Base-by-base conservation (phyloP, 192 early-diverging fungal genomes). In the Bifiguratus adelaidae region DNA sequence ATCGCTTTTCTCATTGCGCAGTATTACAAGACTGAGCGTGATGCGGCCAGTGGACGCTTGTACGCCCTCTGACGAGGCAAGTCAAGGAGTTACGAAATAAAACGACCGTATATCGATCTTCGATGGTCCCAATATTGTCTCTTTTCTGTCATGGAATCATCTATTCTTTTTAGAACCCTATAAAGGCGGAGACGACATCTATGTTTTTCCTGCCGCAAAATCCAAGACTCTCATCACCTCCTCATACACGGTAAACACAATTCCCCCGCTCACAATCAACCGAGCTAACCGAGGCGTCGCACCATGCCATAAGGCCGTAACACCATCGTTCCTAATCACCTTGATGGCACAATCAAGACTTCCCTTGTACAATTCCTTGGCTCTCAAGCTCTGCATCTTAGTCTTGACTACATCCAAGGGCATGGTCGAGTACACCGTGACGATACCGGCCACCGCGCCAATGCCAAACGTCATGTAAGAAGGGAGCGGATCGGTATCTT, bases 331-430 rank as follows among this genome's bases (percentile, higher is more conserved):
- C 38, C 73, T 77, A 4, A 81, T 73, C 7, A 90, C 75, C 48
- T 69, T 77, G 56, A 60, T 71, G 7, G 74, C 56, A 51, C 91
- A 95, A 52, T 91, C 81, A 12, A 85, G 51, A 16, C 83, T 75
- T 47, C 75, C 77, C 22, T 61, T 63, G 50, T 95, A 92, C 30
- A 84, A 63, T 7, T 53, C 50, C 8, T 62, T 54, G 2, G 85
- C 90, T 26, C 85, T 68, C 7, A 84, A 60, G n/a, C 76, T 77
- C 61, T 99, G 95, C 89, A 95, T 90, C 47, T 85, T 81, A 8
- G 95, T 99, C 65, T 98, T 98, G 47, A 95, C 74, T n/a, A 92
- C 91, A 65, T 98, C 95, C 15, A 98, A 58, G 8, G 92, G 92
- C 92, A 96, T 95, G 1, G 95, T 99, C 0, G 85, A 68, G 54